These are phyloP conservation scores for Oxyria digyna DNA, from an alignment of 148 eudicot species.

Conservation along the genomic window DNA sequence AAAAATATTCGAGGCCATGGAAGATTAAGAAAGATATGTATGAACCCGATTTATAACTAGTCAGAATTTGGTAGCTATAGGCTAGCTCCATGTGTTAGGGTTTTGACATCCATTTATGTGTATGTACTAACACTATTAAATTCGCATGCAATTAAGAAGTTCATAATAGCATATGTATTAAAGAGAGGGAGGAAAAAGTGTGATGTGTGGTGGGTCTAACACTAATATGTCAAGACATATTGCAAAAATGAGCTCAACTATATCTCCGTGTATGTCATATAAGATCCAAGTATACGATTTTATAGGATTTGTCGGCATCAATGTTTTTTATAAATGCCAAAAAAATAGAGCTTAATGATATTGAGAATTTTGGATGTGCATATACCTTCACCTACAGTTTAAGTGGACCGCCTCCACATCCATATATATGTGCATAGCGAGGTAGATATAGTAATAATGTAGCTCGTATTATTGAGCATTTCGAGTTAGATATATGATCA, in stretches of 20 bases:
- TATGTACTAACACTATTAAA: no score
- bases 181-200: not conserved
- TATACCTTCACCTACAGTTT: not conserved
- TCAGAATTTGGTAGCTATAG: no score
- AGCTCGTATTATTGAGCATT: not conserved
- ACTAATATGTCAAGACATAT: not conserved
- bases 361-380: not conserved
- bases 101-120: no score
- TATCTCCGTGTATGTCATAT: not conserved
- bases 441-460: not conserved
- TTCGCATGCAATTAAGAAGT: not conserved
- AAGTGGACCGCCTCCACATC: not conserved
- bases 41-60: no score
- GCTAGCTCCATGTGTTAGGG: not conserved
- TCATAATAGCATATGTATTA: not conserved
- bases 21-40: not conserved
- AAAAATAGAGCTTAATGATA: not conserved
- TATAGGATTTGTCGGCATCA: slow-evolving; percentile 7
- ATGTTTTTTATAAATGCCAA: not conserved
- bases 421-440: not conserved
- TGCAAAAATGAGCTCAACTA: not conserved
- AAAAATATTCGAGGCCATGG: not conserved
- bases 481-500: not conserved
- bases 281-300: not conserved
- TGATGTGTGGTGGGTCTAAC: not conserved